Evolutionary conservation across 192 early-diverging fungal genomes (phyloP), one percentile per base, ranked within the genome.

Genomic region (Thoreauomyces humboldtii): DNA sequence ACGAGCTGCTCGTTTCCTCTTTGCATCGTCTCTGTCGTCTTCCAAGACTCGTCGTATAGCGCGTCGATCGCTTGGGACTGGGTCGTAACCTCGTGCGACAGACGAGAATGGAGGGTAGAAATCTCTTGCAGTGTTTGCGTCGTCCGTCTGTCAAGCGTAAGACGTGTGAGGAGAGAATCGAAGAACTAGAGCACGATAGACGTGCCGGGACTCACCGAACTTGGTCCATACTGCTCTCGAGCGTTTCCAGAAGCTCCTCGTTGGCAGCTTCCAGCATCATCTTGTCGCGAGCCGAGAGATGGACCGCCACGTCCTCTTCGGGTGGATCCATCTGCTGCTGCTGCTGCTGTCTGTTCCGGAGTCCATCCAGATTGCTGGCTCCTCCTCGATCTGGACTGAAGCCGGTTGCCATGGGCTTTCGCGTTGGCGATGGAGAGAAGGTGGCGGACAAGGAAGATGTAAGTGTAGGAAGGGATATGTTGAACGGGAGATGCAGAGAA

Each of bases 341-440:
- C n/a, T n/a, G n/a, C n/a, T n/a, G n/a, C n/a, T n/a, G n/a, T n/a
- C n/a, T n/a, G n/a, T n/a, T n/a, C n/a, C n/a, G n/a, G n/a, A n/a
- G n/a, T n/a, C n/a, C n/a, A n/a, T n/a, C n/a, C n/a, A n/a, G n/a
- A n/a, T n/a, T n/a, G n/a, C n/a, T n/a, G n/a, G n/a, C n/a, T n/a
- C n/a, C n/a, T n/a, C n/a, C n/a, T n/a, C n/a, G n/a, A n/a, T n/a
- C n/a, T n/a, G n/a, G n/a, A n/a, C n/a, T n/a, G n/a, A n/a, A n/a
- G n/a, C n/a, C n/a, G n/a, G n/a, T n/a, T 47, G 41, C 32, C 58
- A 12, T 41, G 11, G 81, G 90, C 67, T 79, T 92, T 31, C 71
- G 81, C 19, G 83, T 34, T 34, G 73, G 91, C 55, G 93, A 95
- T 70, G 82, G 44, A 24, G n/a, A 22, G 44, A 46, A 46, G 5